A percentile compares a stretch with the other conserved stretches of the same genome.
Conservation (phyloP, 1,284 basidiomycete genomes). For the Ceratobasidium sp. region DNA sequence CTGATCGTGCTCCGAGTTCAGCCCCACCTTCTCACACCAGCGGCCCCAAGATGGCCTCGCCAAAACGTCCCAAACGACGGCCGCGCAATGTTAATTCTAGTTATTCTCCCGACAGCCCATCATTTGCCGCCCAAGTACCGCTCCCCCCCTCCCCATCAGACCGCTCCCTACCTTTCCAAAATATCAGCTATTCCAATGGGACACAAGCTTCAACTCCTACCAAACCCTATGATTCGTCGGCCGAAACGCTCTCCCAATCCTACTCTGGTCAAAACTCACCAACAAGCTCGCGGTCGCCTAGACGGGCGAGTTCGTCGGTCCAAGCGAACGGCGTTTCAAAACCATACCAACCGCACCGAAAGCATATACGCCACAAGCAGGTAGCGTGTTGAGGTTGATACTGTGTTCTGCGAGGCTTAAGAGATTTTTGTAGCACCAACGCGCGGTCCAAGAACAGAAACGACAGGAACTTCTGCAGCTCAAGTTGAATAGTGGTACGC, state of each 20-base stretch:
- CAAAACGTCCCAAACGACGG: slow-evolving; percentile 18
- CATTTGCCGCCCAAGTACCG: slow-evolving; percentile 12
- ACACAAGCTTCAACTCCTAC: slow-evolving; percentile 1
- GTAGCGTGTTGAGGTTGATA: neutral
- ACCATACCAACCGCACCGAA: slow-evolving; percentile 8
- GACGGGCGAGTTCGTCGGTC: slow-evolving; percentile 1
- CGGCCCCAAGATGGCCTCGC: neutral
- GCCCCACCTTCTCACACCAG: slow-evolving; percentile 27
- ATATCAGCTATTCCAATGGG: neutral
- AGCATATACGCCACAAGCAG: slow-evolving; percentile 27
- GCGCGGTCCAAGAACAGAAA: slow-evolving; percentile 3
- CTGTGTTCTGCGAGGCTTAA: neutral
- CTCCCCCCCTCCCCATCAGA: slow-evolving; percentile 27
- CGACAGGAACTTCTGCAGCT: slow-evolving; percentile 22
- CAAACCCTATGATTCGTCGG: neutral
- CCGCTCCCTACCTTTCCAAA: slow-evolving; percentile 9
- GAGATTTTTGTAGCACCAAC: neutral
- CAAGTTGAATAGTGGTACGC: slow-evolving; percentile 5
- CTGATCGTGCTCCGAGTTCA: neutral
- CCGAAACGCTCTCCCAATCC: slow-evolving; percentile 9
- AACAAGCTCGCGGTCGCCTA: slow-evolving; percentile 22
- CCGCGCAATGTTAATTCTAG: slow-evolving; percentile 6
- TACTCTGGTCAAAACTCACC: slow-evolving; percentile 6
- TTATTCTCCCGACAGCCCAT: neutral
- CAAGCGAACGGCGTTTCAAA: slow-evolving; percentile 22